These are phyloP conservation scores for Arachis hypogaea DNA, from an alignment of 306 rosid genomes.

Conservation along the genomic window DNA sequence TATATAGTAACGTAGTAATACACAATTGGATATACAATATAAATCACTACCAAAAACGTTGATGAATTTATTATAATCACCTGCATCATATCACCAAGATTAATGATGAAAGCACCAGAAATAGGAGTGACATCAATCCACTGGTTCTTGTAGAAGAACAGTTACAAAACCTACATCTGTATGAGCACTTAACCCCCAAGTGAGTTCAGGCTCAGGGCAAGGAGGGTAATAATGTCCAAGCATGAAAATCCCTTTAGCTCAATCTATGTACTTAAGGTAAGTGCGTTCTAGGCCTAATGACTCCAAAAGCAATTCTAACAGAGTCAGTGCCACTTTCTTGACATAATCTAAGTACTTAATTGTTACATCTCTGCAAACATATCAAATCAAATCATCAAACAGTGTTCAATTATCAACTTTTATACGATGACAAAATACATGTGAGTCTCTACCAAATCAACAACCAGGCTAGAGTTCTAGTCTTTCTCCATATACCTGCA, in stretches of 20 bases:
- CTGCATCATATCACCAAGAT: too few species aligned
- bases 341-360: slow-evolving; percentile 1
- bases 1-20: background rate
- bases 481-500: slow-evolving; percentile 4
- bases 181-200: slow-evolving; percentile 1
- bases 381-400: background rate
- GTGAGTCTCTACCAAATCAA: too few species aligned
- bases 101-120: slow-evolving; percentile 11
- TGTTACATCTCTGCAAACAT: slow-evolving; percentile 30
- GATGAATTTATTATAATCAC: too few species aligned
- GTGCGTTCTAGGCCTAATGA: background rate
- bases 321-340: slow-evolving; percentile 1
- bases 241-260: slow-evolving; percentile 30
- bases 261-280: slow-evolving; percentile 15
- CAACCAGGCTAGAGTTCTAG: too few species aligned
- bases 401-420: too few species aligned
- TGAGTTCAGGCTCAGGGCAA: slow-evolving; percentile 24
- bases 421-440: too few species aligned
- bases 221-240: slow-evolving; percentile 24
- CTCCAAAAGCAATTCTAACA: slow-evolving; percentile 12
- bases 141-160: slow-evolving; percentile 35
- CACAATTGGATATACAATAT: too few species aligned
- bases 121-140: slow-evolving; percentile 27
- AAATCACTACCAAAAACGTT: too few species aligned
- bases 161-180: slow-evolving; percentile 25